phyloP scores from a whole-genome alignment of 495 filamentous ascomycete species.

The Polyplosphaeria fusca region DNA sequence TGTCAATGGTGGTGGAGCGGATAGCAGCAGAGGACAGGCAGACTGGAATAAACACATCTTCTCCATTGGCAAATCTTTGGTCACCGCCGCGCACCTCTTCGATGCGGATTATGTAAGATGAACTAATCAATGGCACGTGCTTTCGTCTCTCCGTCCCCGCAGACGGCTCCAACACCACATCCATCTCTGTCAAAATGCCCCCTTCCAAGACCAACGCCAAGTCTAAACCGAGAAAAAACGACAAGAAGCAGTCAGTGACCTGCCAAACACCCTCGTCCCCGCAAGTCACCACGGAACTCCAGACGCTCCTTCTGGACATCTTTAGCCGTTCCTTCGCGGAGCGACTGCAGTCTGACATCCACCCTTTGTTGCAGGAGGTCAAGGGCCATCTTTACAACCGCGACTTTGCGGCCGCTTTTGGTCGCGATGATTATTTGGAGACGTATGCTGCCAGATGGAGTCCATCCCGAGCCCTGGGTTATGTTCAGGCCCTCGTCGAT shows the following conservation, averaged over 20 bases:
- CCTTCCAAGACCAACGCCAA: background rate
- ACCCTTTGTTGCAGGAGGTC: slow-evolving; percentile 65
- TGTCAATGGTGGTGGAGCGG: no score
- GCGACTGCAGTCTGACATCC: slow-evolving; percentile 47
- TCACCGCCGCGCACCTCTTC: no score
- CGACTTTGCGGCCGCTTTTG: slow-evolving; percentile 80
- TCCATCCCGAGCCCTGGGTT: slow-evolving; percentile 75
- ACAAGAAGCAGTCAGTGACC: background rate
- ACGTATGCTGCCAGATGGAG: slow-evolving; percentile 89
- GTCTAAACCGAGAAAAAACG: background rate
- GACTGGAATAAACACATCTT: no score
- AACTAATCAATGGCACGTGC: no score
- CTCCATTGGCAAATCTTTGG: no score
- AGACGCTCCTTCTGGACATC: slow-evolving; percentile 74
- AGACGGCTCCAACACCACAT: no score
- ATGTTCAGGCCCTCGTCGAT: slow-evolving; percentile 61
- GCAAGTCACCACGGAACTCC: slow-evolving; percentile 48
- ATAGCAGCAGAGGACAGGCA: no score
- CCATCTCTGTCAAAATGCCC: background rate
- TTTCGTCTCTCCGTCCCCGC: no score
- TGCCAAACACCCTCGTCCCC: no score
- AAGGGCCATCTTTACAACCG: slow-evolving; percentile 81
- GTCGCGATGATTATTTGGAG: slow-evolving; percentile 58
- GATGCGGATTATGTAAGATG: no score
- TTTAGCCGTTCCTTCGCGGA: slow-evolving; percentile 62